Evolutionary conservation across 2,329 filamentous ascomycete genomes (phyloP), one percentile per base, ranked within the genome.

Genomic region (Gnomoniopsis smithogilvyi): DNA sequence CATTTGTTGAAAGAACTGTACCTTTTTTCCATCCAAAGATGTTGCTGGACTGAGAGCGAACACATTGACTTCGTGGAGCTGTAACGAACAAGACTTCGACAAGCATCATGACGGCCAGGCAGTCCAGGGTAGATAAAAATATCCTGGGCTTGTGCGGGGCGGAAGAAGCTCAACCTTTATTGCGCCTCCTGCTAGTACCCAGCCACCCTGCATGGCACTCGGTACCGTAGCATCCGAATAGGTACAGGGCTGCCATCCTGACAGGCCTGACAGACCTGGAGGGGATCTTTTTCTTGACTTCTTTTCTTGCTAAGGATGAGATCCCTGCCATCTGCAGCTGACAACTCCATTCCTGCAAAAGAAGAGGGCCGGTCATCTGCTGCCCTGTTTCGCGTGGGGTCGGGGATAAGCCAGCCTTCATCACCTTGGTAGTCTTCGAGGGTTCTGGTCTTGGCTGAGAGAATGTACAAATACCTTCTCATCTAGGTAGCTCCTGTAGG

Each of bases 101-200:
- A n/a, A n/a, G n/a, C 52, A 45, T 36, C 52, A 62, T 36, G 50
- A 47, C 41, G 56, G 54, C 26, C 26, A 30, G 26, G 26, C 26
- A 30, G 26, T 30, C 51, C 60, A 55, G 51, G 43, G 36, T 36
- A n/a, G 60, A 59, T 62, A 62, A 56, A 62, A 62, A 62, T 62
- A 62, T 59, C 54, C 43, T 52, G 24, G 24, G 22, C 24, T 41
- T 56, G 50, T 53, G 57, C 57, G 46, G 57, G 57, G 57, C 58
- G 38, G 48, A 34, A 34, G 56, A 34, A 34, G 56, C 38, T 51
- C 51, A 47, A 59, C 45, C 41, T 52, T 50, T 48, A 51, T 50
- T 58, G 55, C 59, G 59, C 59, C 51, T 58, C 56, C 17, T 19
- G 51, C 19, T 30, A 17, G 14, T 24, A 48, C 53, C 46, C 38